Base-by-base conservation (phyloP, 208 protist genomes). In the Leishmania gerbilli region DNA sequence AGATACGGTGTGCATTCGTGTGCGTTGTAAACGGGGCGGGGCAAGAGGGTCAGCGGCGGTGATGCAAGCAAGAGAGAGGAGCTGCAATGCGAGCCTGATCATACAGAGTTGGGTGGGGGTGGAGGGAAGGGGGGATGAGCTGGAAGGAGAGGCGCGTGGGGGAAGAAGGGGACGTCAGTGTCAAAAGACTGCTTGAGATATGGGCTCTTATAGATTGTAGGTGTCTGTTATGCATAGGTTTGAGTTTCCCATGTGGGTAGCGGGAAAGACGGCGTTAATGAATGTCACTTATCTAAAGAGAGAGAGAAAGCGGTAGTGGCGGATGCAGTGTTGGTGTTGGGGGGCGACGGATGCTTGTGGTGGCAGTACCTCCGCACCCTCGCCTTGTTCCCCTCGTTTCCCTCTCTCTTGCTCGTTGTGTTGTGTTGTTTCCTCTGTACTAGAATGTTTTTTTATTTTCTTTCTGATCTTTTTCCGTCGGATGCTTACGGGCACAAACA, bases 391-490 rank as follows among this genome's bases (percentile, higher is more conserved):
- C 65, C 49, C 40, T 67, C 72, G 8, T 45, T n/a, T 37, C 13
- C 21, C 42, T 40, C 45, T 79, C 19, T 72, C 40, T 55, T 80
- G n/a, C 45, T 19, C 21, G 65, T 15, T 19, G 37, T 71, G 40
- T n/a, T 71, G 37, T 31, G 37, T 47, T 71, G 19, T 71, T 47
- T 71, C 7, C 40, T 47, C 40, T 78, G 74, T 78, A 78, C 74
- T 64, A 67, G 49, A 72, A 42, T 13, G 31, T 55, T 34, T 77
- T 77, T 40, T 76, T 37, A 37, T 37, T 37, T 34, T 7, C 77
- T 60, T 64, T 45, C 79, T 47, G 79, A 80, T 79, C 45, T n/a
- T 24, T 80, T 56, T 55, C 60, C 83, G 37, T 74, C 6, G 65
- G 21, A n/a, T 31, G 65, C 21, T 47, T n/a, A 3, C 17, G 62